These are phyloP conservation scores for Apophysomyces ossiformis DNA, from an alignment of 371 early-diverging fungal genomes.

Conservation along the genomic window DNA sequence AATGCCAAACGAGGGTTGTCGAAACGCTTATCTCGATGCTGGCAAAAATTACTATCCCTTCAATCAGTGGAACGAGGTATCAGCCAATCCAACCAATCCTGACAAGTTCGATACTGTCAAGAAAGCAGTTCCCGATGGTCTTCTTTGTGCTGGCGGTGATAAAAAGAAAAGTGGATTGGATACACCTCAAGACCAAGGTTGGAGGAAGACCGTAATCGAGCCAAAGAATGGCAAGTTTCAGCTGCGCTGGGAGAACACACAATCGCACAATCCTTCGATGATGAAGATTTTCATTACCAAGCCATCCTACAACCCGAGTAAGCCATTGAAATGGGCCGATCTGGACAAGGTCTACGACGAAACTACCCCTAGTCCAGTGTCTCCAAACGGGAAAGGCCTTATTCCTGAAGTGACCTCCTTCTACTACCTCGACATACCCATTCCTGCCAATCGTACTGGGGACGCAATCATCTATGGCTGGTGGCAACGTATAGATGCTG, in stretches of 20 bases:
- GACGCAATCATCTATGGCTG: no score
- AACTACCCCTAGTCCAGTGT: not conserved
- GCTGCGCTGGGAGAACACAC: conserved; percentile 9
- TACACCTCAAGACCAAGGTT: not conserved
- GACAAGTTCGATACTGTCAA: not conserved
- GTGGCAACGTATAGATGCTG: no score
- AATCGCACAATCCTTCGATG: conserved; percentile 2
- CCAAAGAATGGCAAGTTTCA: not conserved
- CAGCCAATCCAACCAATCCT: conserved; percentile 6
- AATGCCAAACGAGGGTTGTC: no score
- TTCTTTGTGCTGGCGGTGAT: not conserved
- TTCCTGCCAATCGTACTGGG: no score
- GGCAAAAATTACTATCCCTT: conserved; percentile 4
- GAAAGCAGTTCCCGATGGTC: not conserved
- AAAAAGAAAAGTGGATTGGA: not conserved
- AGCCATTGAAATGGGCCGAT: not conserved
- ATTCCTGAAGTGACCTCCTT: no score
- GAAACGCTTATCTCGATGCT: not conserved
- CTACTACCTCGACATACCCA: no score
- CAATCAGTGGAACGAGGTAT: conserved; percentile 4
- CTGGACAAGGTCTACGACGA: not conserved
- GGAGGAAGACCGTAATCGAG: not conserved
- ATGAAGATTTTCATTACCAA: conserved; percentile 7
- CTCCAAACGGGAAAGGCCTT: not conserved
- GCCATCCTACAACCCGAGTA: conserved; percentile 7